These are phyloP conservation scores for Ceratocystis cubensis DNA, from an alignment of 2,329 filamentous ascomycete species.

Conservation along the genomic window DNA sequence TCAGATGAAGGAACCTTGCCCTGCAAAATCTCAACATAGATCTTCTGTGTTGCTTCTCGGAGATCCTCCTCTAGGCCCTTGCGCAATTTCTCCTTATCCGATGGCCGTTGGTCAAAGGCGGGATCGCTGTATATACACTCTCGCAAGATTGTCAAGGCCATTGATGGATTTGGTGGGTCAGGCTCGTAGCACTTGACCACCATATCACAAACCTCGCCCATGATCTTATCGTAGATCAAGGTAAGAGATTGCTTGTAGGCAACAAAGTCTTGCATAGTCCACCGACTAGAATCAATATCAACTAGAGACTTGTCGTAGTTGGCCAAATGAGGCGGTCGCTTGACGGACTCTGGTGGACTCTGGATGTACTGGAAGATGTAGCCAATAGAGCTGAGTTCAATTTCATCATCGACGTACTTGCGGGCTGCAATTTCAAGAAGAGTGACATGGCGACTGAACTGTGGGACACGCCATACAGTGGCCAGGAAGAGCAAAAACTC, in stretches of 20 bases:
- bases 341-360: conserved; percentile 47
- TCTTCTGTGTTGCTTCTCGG: conserved; percentile 31
- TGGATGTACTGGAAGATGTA: conserved; percentile 46
- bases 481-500: conserved; percentile 78
- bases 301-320: conserved; percentile 38
- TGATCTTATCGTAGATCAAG: conserved; percentile 63
- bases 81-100: conserved; percentile 44
- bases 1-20: conserved; percentile 67
- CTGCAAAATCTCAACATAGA: conserved; percentile 67
- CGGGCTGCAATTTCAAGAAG: conserved; percentile 75
- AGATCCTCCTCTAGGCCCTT: conserved; percentile 15
- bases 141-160: conserved; percentile 67
- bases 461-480: conserved; percentile 77
- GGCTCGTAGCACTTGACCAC: conserved; percentile 77
- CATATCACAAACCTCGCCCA: conserved; percentile 78
- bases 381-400: conserved; percentile 70
- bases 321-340: conserved; percentile 49
- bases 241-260: conserved; percentile 64
- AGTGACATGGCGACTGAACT: conserved; percentile 64
- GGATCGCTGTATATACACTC: conserved; percentile 71
- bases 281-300: conserved; percentile 47
- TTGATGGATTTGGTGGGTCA: conserved; percentile 72
- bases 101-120: conserved; percentile 56
- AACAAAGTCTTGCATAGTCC: conserved; percentile 57
- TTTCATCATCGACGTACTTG: conserved; percentile 74